Conservation (phyloP, 352 stramenopile species). For the Phytophthora fragariaefolia region DNA sequence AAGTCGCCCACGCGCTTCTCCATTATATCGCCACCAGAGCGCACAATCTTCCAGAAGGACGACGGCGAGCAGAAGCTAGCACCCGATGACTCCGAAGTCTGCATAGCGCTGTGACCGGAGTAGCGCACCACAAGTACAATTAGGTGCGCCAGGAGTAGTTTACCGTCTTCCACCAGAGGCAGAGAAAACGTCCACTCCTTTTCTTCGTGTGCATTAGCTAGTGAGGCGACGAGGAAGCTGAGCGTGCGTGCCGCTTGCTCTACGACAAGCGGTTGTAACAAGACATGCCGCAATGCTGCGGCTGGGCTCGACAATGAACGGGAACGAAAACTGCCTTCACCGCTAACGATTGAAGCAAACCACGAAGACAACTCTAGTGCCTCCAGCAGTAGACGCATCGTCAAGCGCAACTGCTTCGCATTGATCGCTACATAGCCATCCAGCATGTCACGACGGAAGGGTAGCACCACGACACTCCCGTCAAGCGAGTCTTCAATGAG, state of each 20-base stretch:
- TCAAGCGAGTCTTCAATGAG: slow-evolving; percentile 54
- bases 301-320: slow-evolving; percentile 27
- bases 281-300: slow-evolving; percentile 30
- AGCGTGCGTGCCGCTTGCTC: slow-evolving; percentile 70
- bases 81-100: slow-evolving; percentile 14
- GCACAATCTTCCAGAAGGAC: slow-evolving; percentile 70
- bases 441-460: slow-evolving; percentile 63
- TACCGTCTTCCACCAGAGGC: slow-evolving; percentile 62
- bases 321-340: slow-evolving; percentile 41
- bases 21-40: slow-evolving; percentile 55
- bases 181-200: slow-evolving; percentile 57
- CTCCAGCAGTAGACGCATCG: slow-evolving; percentile 69
- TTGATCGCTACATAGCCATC: slow-evolving; percentile 74
- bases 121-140: slow-evolving; percentile 71
- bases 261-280: slow-evolving; percentile 65
- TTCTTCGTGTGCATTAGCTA: slow-evolving; percentile 50
- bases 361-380: slow-evolving; percentile 70
- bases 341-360: slow-evolving; percentile 53
- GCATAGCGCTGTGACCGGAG: slow-evolving; percentile 33
- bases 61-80: slow-evolving; percentile 48
- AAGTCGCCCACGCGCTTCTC: slow-evolving; percentile 65
- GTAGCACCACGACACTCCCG: slow-evolving; percentile 44
- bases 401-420: slow-evolving; percentile 70
- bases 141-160: slow-evolving; percentile 62
- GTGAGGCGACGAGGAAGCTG: slow-evolving; percentile 62